These are phyloP conservation scores for Podospora pseudopauciseta DNA, from an alignment of 495 filamentous ascomycete genomes.

Conservation along the genomic window DNA sequence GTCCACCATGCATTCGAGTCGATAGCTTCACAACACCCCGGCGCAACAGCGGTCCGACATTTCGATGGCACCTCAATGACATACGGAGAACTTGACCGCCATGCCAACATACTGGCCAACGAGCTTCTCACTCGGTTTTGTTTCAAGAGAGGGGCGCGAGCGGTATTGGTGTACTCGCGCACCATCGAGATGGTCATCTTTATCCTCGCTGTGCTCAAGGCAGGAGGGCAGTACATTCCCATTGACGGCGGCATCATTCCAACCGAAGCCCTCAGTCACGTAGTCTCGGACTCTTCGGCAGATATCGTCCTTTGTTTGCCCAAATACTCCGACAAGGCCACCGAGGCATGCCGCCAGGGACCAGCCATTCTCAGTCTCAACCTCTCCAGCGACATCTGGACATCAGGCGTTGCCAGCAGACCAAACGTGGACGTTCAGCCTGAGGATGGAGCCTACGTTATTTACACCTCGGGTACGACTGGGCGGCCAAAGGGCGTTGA, in stretches of 20 bases:
- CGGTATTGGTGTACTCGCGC: slow-evolving; percentile 31
- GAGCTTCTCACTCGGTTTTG: slow-evolving; percentile 23
- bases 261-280: slow-evolving; percentile 30
- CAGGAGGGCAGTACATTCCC: slow-evolving; percentile 52
- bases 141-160: slow-evolving; percentile 27
- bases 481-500: slow-evolving; percentile 43
- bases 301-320: slow-evolving; percentile 20
- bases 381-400: neutral
- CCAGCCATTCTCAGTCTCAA: slow-evolving; percentile 1
- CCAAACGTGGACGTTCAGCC: slow-evolving; percentile 22
- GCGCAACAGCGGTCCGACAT: slow-evolving; percentile 30
- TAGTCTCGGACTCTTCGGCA: slow-evolving; percentile 28
- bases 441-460: slow-evolving; percentile 39
- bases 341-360: slow-evolving; percentile 1
- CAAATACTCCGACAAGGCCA: slow-evolving; percentile 19
- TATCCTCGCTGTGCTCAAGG: slow-evolving; percentile 47
- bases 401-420: neutral
- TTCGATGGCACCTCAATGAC: slow-evolving; percentile 31
- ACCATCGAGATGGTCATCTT: slow-evolving; percentile 41
- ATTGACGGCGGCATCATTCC: slow-evolving; percentile 39
- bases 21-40: slow-evolving; percentile 25
- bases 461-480: slow-evolving; percentile 44
- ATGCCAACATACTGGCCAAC: slow-evolving; percentile 33
- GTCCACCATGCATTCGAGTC: slow-evolving; percentile 34
- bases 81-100: slow-evolving; percentile 33